Evolutionary conservation across 495 filamentous ascomycete species (phyloP).

Genomic region (Elaphomyces granulatus): DNA sequence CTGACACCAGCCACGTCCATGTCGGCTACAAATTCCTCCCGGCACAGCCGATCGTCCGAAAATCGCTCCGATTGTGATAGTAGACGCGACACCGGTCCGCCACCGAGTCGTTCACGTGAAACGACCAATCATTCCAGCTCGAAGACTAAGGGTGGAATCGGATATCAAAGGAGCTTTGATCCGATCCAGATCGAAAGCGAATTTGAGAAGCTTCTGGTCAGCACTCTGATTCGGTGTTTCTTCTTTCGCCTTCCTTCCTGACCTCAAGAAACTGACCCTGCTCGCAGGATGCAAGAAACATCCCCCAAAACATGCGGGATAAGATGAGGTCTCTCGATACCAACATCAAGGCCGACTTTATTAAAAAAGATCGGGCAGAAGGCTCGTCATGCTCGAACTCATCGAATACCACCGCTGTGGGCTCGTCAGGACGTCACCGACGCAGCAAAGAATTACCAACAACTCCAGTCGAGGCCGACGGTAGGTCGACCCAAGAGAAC

Average conservation of each 20-base stretch:
- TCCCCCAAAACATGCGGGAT: conserved; percentile 82
- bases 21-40: conserved; percentile 1
- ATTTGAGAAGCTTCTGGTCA: conserved; percentile 37
- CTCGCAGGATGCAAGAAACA: conserved; percentile 68
- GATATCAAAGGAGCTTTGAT: conserved; percentile 29
- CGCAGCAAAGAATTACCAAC: conserved; percentile 17
- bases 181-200: conserved; percentile 33
- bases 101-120: conserved; percentile 37
- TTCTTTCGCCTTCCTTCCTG: conserved; percentile 2
- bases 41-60: conserved; percentile 8
- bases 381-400: conserved; percentile 29
- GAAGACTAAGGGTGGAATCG: conserved; percentile 36
- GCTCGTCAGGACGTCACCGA: conserved; percentile 30
- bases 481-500: conserved; percentile 11
- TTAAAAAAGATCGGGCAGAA: conserved; percentile 70
- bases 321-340: conserved; percentile 83
- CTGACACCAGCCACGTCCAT: background rate
- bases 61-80: conserved; percentile 12
- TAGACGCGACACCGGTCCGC: conserved; percentile 16
- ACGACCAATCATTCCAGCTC: conserved; percentile 52
- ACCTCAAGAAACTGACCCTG: conserved; percentile 5
- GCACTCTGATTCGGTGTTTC: too few relatives aligned
- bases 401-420: conserved; percentile 13
- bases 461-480: background rate
- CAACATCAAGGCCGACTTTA: conserved; percentile 89